These are phyloP conservation scores for Colletotrichum lupini DNA, from an alignment of 2,329 filamentous ascomycete species.

Conservation along the genomic window DNA sequence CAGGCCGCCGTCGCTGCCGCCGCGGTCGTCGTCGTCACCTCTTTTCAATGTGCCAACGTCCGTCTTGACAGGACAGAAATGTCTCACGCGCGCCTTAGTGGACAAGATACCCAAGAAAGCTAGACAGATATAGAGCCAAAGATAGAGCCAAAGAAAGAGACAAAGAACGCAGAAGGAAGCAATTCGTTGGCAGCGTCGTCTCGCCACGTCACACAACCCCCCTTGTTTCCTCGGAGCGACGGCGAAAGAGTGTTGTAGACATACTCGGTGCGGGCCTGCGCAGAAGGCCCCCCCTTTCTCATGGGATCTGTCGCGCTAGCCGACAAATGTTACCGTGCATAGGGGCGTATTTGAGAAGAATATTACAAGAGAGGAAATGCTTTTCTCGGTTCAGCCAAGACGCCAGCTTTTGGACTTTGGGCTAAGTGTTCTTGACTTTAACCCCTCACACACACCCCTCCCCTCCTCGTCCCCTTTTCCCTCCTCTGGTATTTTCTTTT, in stretches of 20 bases:
- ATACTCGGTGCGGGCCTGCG: no score
- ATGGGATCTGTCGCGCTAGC: neutral
- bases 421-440: no score
- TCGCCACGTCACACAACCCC: slow-evolving; percentile 6
- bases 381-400: no score
- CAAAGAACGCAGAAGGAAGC: no score
- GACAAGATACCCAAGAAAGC: no score
- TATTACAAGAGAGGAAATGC: neutral
- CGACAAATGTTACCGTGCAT: neutral
- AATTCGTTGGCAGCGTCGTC: neutral
- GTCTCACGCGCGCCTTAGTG: neutral
- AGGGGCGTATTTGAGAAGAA: no score
- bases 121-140: no score
- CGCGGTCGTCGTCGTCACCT: neutral
- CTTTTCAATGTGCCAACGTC: neutral
- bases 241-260: neutral
- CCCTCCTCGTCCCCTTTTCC: no score
- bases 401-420: no score
- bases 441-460: no score
- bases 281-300: neutral
- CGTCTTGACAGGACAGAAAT: neutral
- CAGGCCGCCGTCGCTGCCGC: neutral
- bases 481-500: no score
- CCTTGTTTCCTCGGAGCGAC: neutral
- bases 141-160: no score